These are phyloP conservation scores for Stipa capillata DNA, from an alignment of 176 grass and related monocot genomes.

Conservation along the genomic window DNA sequence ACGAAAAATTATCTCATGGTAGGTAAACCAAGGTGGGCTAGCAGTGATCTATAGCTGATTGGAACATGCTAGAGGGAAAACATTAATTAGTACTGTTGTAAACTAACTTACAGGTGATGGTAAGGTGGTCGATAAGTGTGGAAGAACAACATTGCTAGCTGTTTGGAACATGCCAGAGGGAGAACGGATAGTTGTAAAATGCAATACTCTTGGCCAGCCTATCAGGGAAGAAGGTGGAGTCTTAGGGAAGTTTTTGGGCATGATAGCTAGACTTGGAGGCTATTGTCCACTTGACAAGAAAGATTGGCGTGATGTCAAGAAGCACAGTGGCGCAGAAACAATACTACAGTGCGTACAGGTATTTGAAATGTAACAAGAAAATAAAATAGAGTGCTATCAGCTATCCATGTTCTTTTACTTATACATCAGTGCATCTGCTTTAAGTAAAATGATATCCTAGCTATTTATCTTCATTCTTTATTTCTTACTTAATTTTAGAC, in stretches of 20 bases:
- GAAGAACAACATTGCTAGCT: background rate
- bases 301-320: background rate
- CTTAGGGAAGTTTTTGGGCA: background rate
- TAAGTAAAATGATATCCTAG: background rate
- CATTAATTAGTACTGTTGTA: background rate
- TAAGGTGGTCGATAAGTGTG: background rate
- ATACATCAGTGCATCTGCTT: background rate
- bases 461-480: too few species aligned
- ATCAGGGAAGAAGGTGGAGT: background rate
- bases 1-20: too few species aligned
- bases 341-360: background rate
- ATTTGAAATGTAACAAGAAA: background rate
- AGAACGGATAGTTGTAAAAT: background rate
- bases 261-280: background rate
- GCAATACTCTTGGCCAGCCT: background rate
- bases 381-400: background rate
- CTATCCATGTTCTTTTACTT: background rate
- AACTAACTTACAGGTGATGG: background rate
- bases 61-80: too few species aligned
- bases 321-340: background rate
- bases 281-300: background rate
- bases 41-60: too few species aligned
- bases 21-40: too few species aligned
- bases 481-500: too few species aligned
- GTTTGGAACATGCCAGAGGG: background rate